A percentile compares a stretch with the other conserved stretches of the same genome.
Conservation (phyloP, 2,329 filamentous ascomycete genomes). For the Fusarium nurragi region DNA sequence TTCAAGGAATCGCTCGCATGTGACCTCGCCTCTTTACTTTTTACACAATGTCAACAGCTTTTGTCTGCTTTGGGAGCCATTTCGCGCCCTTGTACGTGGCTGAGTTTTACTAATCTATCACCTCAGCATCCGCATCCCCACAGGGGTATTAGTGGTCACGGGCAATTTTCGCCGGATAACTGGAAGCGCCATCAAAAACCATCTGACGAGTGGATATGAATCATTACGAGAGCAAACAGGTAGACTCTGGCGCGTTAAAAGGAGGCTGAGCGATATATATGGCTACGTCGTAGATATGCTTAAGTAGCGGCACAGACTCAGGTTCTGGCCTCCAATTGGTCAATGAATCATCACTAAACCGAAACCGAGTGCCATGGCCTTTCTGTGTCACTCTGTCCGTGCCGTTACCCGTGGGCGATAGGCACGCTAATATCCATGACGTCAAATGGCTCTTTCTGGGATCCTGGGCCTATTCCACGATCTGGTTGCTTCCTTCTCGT, state of each 20-base stretch:
- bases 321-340: background rate
- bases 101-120: background rate
- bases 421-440: constrained; percentile 17
- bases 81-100: background rate
- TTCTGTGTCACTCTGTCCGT: no score
- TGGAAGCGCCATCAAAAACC: no score
- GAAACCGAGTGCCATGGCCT: constrained; percentile 13
- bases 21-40: no score
- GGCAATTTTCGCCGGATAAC: background rate
- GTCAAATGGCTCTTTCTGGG: constrained; percentile 1
- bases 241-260: no score
- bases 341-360: background rate
- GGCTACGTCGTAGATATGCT: background rate
- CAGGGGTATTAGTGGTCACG: background rate
- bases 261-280: background rate
- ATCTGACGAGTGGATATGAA: no score
- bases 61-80: no score
- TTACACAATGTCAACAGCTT: no score
- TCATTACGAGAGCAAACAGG: no score
- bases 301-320: background rate
- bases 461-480: constrained; percentile 8
- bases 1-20: no score
- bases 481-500: background rate
- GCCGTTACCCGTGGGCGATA: constrained; percentile 18
- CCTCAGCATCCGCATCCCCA: no score